Percentiles rank a stretch among this genome's conserved stretches.
These are phyloP conservation scores for Raphanus sativus DNA, from an alignment of 345 rosid genomes.

Conservation along the genomic window DNA sequence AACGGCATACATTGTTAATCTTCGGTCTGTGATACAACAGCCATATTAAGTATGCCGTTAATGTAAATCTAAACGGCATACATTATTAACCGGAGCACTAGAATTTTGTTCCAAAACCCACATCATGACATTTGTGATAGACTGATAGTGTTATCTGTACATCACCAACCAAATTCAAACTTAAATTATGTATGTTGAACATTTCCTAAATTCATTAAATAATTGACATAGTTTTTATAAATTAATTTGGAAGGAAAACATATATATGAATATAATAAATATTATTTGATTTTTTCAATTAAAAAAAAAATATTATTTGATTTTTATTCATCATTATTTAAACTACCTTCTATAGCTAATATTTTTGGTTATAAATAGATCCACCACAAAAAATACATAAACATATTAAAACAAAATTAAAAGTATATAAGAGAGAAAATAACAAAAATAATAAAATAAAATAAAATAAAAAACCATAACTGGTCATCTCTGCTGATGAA, in stretches of 20 bases:
- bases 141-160: neutral
- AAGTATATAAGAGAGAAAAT: neutral
- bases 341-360: slow-evolving; percentile 13
- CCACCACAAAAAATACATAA: neutral
- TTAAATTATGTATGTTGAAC: neutral
- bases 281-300: no score
- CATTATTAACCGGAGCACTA: neutral
- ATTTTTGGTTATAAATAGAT: slow-evolving; percentile 20
- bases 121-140: neutral
- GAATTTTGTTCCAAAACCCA: neutral
- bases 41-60: no score
- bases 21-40: neutral
- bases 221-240: neutral
- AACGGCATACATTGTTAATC: neutral
- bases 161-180: neutral
- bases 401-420: neutral
- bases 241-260: no score
- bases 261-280: no score
- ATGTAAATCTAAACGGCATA: neutral
- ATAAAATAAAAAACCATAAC: no score
- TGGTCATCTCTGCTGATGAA: no score
- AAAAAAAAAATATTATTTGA: no score
- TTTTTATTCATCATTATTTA: neutral
- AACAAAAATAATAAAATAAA: neutral
- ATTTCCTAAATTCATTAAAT: no score